Evolutionary conservation across 495 filamentous ascomycete genomes (phyloP), one percentile per base, ranked within the genome.

Genomic region (Neurospora sublineolata): DNA sequence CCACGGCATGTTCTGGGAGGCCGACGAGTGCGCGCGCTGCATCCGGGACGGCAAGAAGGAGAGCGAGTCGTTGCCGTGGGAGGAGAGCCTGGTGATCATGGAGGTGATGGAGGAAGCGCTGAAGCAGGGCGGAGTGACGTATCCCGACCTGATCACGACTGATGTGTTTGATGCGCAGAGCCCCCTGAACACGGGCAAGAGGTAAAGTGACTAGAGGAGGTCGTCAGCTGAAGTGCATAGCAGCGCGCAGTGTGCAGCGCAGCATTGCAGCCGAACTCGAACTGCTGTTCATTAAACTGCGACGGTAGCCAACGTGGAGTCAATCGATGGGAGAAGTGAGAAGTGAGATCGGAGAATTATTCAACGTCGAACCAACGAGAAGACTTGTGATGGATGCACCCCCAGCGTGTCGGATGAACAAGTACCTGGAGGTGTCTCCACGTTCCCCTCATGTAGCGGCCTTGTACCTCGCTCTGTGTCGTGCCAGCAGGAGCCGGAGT

Each of bases 1-100:
- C 20, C 89, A 92, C 74, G 94, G 93, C 30, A 97, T 96, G 93
- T 94, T 92, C 82, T 97, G 91, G 91, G 94, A 97, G 80, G 94
- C 94, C 20, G 94, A 97, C 84, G 94, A 94, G 83, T 91, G 88
- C 72, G 94, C 91, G 64, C 84, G 92, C 30, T 96, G 92, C 78
- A 77, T 97, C 72, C 86, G 91, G 67, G 93, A 97, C 83, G 93
- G 93, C 58, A 91, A 89, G 83, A 77, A 87, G 75, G 89, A 97
- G 84, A 94, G 93, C 80, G 87, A 90, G 71, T 82, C 80, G 11
- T 78, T 95, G 83, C 83, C 88, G 11, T 90, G 87, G 88, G 88
- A 90, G 75, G 94, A 98, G 85, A 97, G 93, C 78, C 85, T 97
- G 70, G 87, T 91, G 36, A 94, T 97, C 70, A 97, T 97, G 94